These are phyloP conservation scores for Cryphonectria japonica DNA, from an alignment of 2,329 filamentous ascomycete species.

Conservation along the genomic window DNA sequence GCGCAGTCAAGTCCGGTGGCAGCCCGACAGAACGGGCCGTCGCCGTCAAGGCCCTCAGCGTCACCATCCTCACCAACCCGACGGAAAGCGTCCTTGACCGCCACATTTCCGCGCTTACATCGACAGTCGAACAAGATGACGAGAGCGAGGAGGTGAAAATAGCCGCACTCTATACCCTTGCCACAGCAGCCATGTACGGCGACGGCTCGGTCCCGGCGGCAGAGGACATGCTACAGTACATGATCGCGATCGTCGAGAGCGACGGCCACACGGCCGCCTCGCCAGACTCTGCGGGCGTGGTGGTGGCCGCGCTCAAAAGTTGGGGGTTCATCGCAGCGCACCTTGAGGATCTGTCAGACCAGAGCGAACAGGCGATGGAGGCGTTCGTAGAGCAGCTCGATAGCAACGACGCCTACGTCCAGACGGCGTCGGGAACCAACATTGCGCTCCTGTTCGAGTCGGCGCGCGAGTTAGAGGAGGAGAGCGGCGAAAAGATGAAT, in stretches of 20 bases:
- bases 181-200: conserved; percentile 74
- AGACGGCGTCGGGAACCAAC: conserved; percentile 76
- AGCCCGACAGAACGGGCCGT: conserved; percentile 71
- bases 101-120: conserved; percentile 61
- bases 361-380: conserved; percentile 74
- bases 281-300: conserved; percentile 69
- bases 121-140: conserved; percentile 70
- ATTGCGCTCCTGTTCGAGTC: conserved; percentile 85
- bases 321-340: conserved; percentile 83
- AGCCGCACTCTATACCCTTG: conserved; percentile 73
- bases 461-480: conserved; percentile 52
- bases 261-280: conserved; percentile 77
- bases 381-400: conserved; percentile 86
- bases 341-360: conserved; percentile 72
- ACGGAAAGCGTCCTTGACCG: conserved; percentile 69
- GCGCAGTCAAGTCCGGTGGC: conserved; percentile 70
- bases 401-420: conserved; percentile 71
- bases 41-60: conserved; percentile 72
- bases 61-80: conserved; percentile 70
- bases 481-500: conserved; percentile 52
- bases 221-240: conserved; percentile 72
- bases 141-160: conserved; percentile 70
- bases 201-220: conserved; percentile 71
- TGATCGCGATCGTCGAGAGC: conserved; percentile 77
- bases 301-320: conserved; percentile 73